phyloP scores from a whole-genome alignment of 208 protist species.

The Trypanosoma vivax region DNA sequence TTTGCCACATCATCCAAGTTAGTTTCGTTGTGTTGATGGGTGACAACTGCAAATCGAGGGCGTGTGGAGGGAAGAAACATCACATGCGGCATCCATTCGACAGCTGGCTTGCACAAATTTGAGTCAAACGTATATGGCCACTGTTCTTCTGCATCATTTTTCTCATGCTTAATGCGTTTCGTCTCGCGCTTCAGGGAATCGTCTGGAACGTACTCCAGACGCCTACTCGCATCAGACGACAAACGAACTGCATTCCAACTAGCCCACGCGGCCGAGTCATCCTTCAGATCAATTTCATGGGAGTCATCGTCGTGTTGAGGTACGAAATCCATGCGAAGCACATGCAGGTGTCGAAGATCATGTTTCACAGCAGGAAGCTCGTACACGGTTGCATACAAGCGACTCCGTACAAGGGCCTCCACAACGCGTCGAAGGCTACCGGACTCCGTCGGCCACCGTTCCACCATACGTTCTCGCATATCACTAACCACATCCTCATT shows the following conservation, averaged over 20 bases:
- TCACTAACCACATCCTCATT: slow-evolving; percentile 69
- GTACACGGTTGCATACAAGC: slow-evolving; percentile 69
- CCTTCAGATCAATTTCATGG: neutral
- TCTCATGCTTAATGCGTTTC: slow-evolving; percentile 36
- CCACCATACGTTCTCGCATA: slow-evolving; percentile 70
- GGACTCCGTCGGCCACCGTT: slow-evolving; percentile 61
- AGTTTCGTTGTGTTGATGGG: slow-evolving; percentile 31
- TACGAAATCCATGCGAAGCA: slow-evolving; percentile 49
- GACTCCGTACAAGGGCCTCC: slow-evolving; percentile 53
- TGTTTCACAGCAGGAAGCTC: slow-evolving; percentile 37
- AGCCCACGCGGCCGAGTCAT: neutral
- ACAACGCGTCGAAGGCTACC: slow-evolving; percentile 79
- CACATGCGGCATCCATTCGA: slow-evolving; percentile 75
- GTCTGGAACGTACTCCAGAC: slow-evolving; percentile 4
- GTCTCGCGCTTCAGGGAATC: slow-evolving; percentile 19
- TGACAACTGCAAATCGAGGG: slow-evolving; percentile 66
- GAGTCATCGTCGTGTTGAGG: slow-evolving; percentile 16
- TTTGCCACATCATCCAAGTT: slow-evolving; percentile 27
- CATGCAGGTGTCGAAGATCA: slow-evolving; percentile 54
- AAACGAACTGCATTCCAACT: slow-evolving; percentile 9
- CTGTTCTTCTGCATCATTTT: slow-evolving; percentile 14
- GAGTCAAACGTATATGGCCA: neutral
- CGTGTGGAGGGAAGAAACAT: slow-evolving; percentile 76
- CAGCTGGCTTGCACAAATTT: neutral
- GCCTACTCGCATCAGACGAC: neutral